Evolutionary conservation across 495 filamentous ascomycete species (phyloP).

Genomic region (Penicillium desertorum): DNA sequence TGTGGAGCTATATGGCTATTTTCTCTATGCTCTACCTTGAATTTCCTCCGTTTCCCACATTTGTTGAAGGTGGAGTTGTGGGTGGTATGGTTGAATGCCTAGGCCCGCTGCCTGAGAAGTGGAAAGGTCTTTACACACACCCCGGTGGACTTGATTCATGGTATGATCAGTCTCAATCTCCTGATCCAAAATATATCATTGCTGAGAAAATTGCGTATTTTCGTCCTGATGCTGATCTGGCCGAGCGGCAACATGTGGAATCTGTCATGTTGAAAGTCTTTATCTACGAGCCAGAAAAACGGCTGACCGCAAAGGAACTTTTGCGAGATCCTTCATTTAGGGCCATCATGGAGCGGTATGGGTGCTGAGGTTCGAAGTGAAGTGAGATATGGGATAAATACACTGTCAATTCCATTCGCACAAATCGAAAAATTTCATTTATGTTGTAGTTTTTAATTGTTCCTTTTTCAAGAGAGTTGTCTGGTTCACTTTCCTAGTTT

Average conservation of each 20-base stretch:
- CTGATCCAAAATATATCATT: constrained; percentile 15
- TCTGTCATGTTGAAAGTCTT: constrained; percentile 30
- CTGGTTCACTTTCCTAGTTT: too few species aligned
- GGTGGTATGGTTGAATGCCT: constrained; percentile 19
- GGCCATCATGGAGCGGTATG: constrained; percentile 27
- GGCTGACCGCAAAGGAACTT: constrained; percentile 20
- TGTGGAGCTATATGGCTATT: constrained; percentile 20
- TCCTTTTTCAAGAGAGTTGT: too few species aligned
- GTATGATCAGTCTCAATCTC: constrained; percentile 16
- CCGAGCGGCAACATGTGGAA: constrained; percentile 24
- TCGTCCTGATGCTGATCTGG: constrained; percentile 22
- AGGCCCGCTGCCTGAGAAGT: constrained; percentile 17
- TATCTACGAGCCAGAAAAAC: constrained; percentile 22
- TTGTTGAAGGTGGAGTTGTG: constrained; percentile 11
- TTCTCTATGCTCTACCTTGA: constrained; percentile 18
- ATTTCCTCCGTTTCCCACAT: constrained; percentile 17
- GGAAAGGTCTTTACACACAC: constrained; percentile 10
- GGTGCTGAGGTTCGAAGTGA: constrained; percentile 16
- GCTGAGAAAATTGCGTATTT: constrained; percentile 23
- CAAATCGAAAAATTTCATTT: too few species aligned
- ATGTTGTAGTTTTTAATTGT: too few species aligned
- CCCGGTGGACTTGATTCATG: constrained; percentile 4
- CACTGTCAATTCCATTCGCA: not conserved
- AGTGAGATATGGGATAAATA: not conserved
- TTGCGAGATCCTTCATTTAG: constrained; percentile 28